These are phyloP conservation scores for Fusarium neocosmosporiellum DNA, from an alignment of 2,329 filamentous ascomycete species.

Conservation along the genomic window DNA sequence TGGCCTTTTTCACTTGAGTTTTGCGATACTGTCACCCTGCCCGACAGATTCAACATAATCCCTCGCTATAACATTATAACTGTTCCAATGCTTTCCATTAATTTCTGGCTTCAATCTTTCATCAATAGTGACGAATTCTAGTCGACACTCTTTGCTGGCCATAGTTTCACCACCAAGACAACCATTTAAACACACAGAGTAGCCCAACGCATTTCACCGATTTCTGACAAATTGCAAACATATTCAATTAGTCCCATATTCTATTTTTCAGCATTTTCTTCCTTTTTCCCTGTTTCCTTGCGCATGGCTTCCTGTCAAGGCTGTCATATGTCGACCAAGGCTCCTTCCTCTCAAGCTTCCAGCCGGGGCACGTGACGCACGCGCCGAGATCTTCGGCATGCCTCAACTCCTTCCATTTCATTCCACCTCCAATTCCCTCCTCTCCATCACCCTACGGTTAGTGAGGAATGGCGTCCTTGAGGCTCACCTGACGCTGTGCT, in stretches of 20 bases:
- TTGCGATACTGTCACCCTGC: neutral
- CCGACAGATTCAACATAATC: neutral
- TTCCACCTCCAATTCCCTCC: neutral
- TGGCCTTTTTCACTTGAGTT: neutral
- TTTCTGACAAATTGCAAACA: neutral
- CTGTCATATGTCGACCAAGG: neutral
- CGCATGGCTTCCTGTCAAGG: neutral
- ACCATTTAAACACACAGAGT: neutral
- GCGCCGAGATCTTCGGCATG: neutral
- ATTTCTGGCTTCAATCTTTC: neutral
- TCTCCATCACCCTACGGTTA: neutral
- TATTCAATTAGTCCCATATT: neutral
- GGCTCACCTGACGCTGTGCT: neutral
- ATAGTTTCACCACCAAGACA: neutral
- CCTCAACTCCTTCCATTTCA: neutral
- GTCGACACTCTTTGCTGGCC: neutral
- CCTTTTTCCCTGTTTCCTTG: neutral
- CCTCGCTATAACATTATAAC: neutral
- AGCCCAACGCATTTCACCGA: neutral
- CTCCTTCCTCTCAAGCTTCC: neutral
- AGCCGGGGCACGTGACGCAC: neutral
- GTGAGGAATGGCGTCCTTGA: neutral
- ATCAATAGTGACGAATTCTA: neutral
- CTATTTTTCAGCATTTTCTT: too few relatives aligned
- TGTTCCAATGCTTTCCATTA: neutral